Conservation (phyloP, 176 grass and related monocot species). For the Aegilops bicornis region DNA sequence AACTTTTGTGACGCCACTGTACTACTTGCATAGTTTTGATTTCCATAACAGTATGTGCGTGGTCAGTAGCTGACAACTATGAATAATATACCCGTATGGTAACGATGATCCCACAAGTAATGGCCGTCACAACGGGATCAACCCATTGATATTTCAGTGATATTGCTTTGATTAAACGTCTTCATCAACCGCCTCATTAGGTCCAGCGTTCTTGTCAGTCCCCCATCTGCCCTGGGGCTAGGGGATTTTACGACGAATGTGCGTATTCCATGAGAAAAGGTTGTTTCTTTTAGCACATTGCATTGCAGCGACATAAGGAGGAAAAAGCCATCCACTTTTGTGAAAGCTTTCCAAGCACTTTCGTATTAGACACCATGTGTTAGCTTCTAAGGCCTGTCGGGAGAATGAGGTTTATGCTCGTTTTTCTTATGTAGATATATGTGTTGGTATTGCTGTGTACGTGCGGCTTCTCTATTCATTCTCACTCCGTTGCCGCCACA, state of each 20-base stretch:
- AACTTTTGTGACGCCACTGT: not conserved
- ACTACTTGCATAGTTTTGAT: not conserved
- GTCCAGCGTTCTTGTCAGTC: slow-evolving; percentile 39
- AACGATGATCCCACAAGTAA: not conserved
- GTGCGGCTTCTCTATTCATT: not conserved
- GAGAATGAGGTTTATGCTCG: not conserved
- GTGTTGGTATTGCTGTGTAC: not conserved
- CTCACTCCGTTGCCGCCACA: too few species aligned
- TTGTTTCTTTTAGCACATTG: not conserved
- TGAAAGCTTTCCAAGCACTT: not conserved
- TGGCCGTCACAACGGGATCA: not conserved
- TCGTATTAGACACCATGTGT: not conserved
- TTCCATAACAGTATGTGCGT: not conserved
- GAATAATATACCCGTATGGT: not conserved
- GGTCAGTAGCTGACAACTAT: not conserved
- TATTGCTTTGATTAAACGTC: slow-evolving; percentile 12
- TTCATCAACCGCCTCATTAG: slow-evolving; percentile 25
- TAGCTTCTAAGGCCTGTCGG: slow-evolving; percentile 14
- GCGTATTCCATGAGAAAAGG: slow-evolving; percentile 17
- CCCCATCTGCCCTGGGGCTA: not conserved
- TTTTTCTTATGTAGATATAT: not conserved
- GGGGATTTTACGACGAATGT: not conserved
- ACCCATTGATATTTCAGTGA: not conserved
- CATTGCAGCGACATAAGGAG: not conserved
- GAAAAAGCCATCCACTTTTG: not conserved